Evolutionary conservation across 352 stramenopile genomes (phyloP).

Genomic region (Pythium chondricola): DNA sequence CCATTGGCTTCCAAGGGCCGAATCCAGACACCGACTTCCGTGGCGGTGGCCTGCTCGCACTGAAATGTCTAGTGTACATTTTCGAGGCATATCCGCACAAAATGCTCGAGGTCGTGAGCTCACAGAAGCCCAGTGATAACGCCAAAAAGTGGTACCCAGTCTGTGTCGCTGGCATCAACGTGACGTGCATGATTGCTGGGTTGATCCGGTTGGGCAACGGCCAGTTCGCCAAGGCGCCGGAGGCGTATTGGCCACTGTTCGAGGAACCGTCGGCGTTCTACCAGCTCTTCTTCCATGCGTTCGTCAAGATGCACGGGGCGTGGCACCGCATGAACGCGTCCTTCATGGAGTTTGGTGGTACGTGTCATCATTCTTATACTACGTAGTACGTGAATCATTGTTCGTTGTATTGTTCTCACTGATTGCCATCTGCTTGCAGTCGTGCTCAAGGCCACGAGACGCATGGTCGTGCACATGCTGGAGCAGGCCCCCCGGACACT

Average conservation of each 20-base stretch:
- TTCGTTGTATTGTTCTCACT: background rate
- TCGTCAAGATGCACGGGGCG: constrained; percentile 81
- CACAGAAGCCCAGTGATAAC: constrained; percentile 33
- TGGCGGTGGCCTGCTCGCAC: constrained; percentile 64
- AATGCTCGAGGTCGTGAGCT: constrained; percentile 55
- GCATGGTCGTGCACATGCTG: constrained; percentile 53
- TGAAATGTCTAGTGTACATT: constrained; percentile 82
- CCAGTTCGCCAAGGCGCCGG: constrained; percentile 30
- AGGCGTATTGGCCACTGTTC: constrained; percentile 67
- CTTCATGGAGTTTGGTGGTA: constrained; percentile 85
- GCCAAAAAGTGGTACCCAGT: constrained; percentile 74
- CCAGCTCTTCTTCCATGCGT: constrained; percentile 63
- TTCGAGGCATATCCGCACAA: constrained; percentile 68
- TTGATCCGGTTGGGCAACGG: constrained; percentile 64
- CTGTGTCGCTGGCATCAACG: constrained; percentile 77
- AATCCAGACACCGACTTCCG: constrained; percentile 82
- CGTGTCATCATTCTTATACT: no score
- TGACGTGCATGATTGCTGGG: constrained; percentile 74
- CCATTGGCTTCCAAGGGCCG: constrained; percentile 69
- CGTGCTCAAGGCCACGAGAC: constrained; percentile 66
- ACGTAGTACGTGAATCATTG: no score
- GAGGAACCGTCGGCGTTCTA: constrained; percentile 83
- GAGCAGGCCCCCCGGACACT: constrained; percentile 43
- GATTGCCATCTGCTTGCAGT: constrained; percentile 25
- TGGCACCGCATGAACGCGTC: constrained; percentile 76